Evolutionary conservation across 106 monocot genomes (phyloP).

Genomic region (Phalaenopsis equestris): DNA sequence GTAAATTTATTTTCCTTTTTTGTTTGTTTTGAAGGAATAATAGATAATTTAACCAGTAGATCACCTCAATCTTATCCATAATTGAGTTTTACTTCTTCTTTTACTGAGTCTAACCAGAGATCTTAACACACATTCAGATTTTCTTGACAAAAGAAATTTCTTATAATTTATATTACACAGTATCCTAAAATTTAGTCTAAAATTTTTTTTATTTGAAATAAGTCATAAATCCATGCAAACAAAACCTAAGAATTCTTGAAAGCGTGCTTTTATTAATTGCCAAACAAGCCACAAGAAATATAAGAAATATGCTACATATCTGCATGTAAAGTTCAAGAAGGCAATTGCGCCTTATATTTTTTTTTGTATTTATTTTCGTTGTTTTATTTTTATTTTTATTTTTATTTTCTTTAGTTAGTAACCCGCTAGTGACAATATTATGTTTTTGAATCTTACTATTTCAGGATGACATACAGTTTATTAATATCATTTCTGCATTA

Average conservation of each 20-base stretch:
- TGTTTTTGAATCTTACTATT: conserved; percentile 5
- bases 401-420: background rate
- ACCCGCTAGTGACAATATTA: background rate
- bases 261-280: background rate
- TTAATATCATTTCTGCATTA: conserved; percentile 43
- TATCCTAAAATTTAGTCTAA: background rate
- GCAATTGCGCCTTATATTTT: background rate
- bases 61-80: background rate
- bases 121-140: background rate
- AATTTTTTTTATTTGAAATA: background rate
- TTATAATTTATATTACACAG: background rate
- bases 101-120: background rate
- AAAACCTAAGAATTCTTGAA: background rate
- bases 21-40: too few relatives aligned
- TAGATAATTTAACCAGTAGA: too few relatives aligned
- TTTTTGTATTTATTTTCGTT: background rate
- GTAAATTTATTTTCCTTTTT: too few relatives aligned
- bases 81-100: background rate
- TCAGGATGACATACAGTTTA: conserved; percentile 50
- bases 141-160: background rate
- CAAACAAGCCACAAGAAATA: background rate
- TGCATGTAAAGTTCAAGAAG: background rate
- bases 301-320: background rate
- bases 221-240: background rate
- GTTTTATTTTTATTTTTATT: background rate